Conservation (phyloP, 441 rosid species). For the Viola pubescens region DNA sequence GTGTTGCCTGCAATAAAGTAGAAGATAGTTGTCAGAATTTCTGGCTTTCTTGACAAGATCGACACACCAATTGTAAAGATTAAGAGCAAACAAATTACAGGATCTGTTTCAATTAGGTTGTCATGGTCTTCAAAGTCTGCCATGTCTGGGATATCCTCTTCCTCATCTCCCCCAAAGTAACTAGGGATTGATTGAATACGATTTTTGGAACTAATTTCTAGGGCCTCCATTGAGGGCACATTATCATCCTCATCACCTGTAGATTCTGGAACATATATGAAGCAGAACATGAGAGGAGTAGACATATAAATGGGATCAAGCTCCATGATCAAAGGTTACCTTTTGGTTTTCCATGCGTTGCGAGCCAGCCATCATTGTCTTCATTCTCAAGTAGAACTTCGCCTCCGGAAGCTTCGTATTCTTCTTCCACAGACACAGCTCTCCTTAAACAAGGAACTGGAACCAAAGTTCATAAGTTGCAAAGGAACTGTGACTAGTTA, state of each 20-base stretch:
- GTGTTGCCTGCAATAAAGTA: constrained; percentile 62
- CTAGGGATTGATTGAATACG: constrained; percentile 60
- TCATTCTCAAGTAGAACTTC: constrained; percentile 89
- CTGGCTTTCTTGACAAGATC: too few relatives aligned
- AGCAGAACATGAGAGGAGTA: constrained; percentile 8
- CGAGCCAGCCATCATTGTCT: constrained; percentile 96
- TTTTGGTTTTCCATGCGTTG: constrained; percentile 94
- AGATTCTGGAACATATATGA: constrained; percentile 32
- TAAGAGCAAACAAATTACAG: constrained; percentile 38
- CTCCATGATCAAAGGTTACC: constrained; percentile 28
- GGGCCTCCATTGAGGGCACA: constrained; percentile 83
- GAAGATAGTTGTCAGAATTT: background rate
- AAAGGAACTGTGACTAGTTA: background rate
- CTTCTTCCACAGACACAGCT: constrained; percentile 90
- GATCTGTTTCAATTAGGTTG: constrained; percentile 65
- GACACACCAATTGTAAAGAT: background rate
- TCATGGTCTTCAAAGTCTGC: constrained; percentile 73
- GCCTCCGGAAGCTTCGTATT: constrained; percentile 93
- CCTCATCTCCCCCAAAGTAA: constrained; percentile 76
- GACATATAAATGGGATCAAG: constrained; percentile 2
- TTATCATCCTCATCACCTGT: constrained; percentile 67
- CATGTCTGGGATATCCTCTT: constrained; percentile 93
- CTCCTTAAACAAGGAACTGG: constrained; percentile 89
- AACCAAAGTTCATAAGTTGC: constrained; percentile 8
- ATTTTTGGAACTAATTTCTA: constrained; percentile 44